These are phyloP conservation scores for Coniochaeta prunicola DNA, from an alignment of 2,329 filamentous ascomycete genomes.

Conservation along the genomic window DNA sequence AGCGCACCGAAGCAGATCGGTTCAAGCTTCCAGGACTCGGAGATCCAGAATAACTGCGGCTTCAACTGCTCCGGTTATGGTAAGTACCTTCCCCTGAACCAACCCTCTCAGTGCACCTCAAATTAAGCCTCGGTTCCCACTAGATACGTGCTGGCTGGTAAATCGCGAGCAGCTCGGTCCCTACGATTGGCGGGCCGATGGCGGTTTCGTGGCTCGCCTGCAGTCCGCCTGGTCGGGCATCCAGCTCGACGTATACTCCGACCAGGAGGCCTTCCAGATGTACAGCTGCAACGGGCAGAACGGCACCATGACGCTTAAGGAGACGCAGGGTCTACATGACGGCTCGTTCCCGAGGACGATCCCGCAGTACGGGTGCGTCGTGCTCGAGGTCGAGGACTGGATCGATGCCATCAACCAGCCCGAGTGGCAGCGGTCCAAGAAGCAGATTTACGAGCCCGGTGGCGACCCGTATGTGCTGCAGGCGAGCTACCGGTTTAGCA, in stretches of 20 bases:
- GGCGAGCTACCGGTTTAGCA: slow-evolving; percentile 53
- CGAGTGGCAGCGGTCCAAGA: slow-evolving; percentile 65
- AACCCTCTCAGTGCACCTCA: not conserved
- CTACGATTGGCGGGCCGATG: slow-evolving; percentile 56
- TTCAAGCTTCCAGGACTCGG: slow-evolving; percentile 54
- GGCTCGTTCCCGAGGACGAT: slow-evolving; percentile 54
- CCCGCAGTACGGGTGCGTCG: slow-evolving; percentile 74
- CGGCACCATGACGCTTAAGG: slow-evolving; percentile 62
- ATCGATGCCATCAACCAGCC: slow-evolving; percentile 92
- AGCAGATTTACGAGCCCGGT: slow-evolving; percentile 53
- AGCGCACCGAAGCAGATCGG: slow-evolving; percentile 73
- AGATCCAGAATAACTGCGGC: slow-evolving; percentile 68
- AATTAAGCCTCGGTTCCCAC: not conserved
- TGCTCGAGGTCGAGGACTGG: slow-evolving; percentile 88
- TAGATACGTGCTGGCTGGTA: slow-evolving; percentile 62
- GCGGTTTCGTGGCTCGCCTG: slow-evolving; percentile 56
- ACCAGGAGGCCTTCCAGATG: slow-evolving; percentile 83
- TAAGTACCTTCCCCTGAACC: slow-evolving; percentile 24
- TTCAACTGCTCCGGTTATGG: slow-evolving; percentile 80
- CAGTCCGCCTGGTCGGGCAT: slow-evolving; percentile 75
- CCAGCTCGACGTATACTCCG: slow-evolving; percentile 69
- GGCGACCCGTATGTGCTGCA: slow-evolving; percentile 55
- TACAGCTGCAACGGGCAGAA: slow-evolving; percentile 78
- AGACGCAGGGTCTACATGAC: slow-evolving; percentile 57
- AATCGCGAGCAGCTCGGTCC: slow-evolving; percentile 50